A percentile compares a stretch with the other conserved stretches of the same genome.
These are phyloP conservation scores for Spergularia azorica DNA, from an alignment of 179 eudicot species.

Conservation along the genomic window DNA sequence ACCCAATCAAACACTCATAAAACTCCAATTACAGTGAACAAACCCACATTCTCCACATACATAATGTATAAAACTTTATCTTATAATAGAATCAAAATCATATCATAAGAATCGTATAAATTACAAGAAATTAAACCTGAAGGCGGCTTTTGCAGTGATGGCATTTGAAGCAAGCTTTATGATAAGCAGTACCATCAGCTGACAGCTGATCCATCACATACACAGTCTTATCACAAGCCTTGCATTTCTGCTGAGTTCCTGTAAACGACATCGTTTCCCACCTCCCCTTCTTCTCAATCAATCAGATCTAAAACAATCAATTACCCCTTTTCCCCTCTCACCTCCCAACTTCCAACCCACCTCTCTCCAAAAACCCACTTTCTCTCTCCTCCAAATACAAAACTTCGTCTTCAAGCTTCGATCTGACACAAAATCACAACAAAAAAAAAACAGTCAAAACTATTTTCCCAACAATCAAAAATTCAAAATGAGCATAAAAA, in stretches of 20 bases:
- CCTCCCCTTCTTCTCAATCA: slow-evolving; percentile 16
- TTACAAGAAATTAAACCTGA: slow-evolving; percentile 44
- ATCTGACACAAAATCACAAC: slow-evolving; percentile 27
- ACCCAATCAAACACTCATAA: not conserved
- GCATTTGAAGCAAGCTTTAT: slow-evolving; percentile 96
- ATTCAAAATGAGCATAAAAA: slow-evolving; percentile 3
- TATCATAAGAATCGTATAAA: not conserved
- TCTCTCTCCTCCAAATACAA: slow-evolving; percentile 17
- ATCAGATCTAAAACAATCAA: slow-evolving; percentile 32
- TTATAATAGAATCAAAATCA: not conserved
- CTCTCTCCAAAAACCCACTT: slow-evolving; percentile 9
- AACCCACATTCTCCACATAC: not conserved
- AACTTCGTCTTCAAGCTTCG: slow-evolving; percentile 12
- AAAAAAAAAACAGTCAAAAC: slow-evolving; percentile 8
- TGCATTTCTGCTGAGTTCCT: slow-evolving; percentile 94
- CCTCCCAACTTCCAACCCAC: not conserved
- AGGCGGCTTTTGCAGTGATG: slow-evolving; percentile 85
- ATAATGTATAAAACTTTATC: not conserved
- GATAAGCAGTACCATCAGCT: slow-evolving; percentile 90
- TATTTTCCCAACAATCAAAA: not conserved
- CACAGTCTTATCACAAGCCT: slow-evolving; percentile 97
- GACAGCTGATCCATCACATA: slow-evolving; percentile 89
- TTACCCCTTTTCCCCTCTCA: slow-evolving; percentile 2
- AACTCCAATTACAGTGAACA: not conserved
- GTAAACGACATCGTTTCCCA: slow-evolving; percentile 70